phyloP scores from a whole-genome alignment of 306 rosid genomes.

The Ziziphus jujuba region DNA sequence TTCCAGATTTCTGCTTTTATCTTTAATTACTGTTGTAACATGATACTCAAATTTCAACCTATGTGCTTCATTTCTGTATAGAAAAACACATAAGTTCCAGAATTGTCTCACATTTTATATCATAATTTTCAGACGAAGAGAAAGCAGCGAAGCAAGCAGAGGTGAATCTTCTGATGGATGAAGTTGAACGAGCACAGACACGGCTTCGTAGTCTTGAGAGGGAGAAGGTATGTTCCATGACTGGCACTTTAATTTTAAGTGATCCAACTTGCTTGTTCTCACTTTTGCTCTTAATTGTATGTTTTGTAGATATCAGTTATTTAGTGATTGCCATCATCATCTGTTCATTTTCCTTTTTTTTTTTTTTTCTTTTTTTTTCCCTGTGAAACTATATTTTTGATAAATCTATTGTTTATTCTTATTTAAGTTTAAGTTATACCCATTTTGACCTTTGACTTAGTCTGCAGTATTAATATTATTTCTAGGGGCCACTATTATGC shows the following conservation, averaged over 20 bases:
- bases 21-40: slow-evolving; percentile 19
- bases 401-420: too few species aligned
- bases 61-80: slow-evolving; percentile 18
- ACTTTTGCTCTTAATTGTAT: neutral
- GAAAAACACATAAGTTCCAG: neutral
- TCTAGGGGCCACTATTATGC: too few species aligned
- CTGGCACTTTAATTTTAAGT: slow-evolving; percentile 1
- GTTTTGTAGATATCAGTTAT: neutral
- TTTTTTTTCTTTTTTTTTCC: too few species aligned
- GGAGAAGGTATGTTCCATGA: slow-evolving; percentile 44
- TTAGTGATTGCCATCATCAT: neutral
- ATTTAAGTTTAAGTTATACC: too few species aligned
- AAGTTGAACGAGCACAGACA: slow-evolving; percentile 65
- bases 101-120: slow-evolving; percentile 15
- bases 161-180: slow-evolving; percentile 74
- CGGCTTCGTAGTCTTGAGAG: slow-evolving; percentile 66
- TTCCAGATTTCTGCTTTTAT: slow-evolving; percentile 19
- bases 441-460: too few species aligned
- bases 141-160: slow-evolving; percentile 90
- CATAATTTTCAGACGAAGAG: slow-evolving; percentile 67
- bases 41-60: neutral
- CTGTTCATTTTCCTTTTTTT: too few species aligned
- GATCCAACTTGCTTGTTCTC: neutral
- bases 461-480: too few species aligned
- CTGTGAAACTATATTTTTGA: too few species aligned